Evolutionary conservation across 2,329 filamentous ascomycete species (phyloP).

Genomic region (Neurospora sp.): DNA sequence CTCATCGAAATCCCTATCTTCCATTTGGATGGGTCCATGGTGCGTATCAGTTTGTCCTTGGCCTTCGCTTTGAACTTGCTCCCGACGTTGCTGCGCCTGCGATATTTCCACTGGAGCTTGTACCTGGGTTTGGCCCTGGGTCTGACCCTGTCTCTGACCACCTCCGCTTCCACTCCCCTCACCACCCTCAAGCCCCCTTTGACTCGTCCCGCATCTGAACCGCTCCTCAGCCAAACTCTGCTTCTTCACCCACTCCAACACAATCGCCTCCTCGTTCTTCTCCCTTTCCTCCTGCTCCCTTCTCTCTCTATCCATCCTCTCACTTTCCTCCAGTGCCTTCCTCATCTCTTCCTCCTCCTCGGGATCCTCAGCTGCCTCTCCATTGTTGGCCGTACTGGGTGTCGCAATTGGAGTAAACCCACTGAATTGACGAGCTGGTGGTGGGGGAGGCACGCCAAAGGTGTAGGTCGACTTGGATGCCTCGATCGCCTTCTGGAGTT

Average conservation of each 20-base stretch:
- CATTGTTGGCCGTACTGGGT: background rate
- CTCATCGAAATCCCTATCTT: slow-evolving; percentile 39
- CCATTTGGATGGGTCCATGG: slow-evolving; percentile 8
- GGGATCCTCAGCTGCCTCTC: slow-evolving; percentile 17
- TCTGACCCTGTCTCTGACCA: background rate
- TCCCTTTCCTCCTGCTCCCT: slow-evolving; percentile 33
- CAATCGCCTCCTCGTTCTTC: slow-evolving; percentile 58
- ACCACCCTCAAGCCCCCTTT: background rate
- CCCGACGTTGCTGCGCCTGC: background rate
- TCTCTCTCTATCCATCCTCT: slow-evolving; percentile 33
- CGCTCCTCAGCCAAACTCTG: slow-evolving; percentile 65
- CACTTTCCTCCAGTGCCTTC: slow-evolving; percentile 37
- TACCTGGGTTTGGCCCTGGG: background rate
- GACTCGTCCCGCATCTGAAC: slow-evolving; percentile 23
- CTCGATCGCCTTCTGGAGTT: slow-evolving; percentile 31
- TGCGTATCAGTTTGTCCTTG: slow-evolving; percentile 21
- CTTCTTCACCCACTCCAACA: slow-evolving; percentile 68
- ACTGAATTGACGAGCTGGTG: background rate
- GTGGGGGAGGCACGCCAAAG: background rate
- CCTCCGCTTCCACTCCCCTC: slow-evolving; percentile 23
- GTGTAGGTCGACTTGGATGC: slow-evolving; percentile 15
- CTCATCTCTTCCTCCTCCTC: slow-evolving; percentile 35
- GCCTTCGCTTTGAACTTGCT: background rate
- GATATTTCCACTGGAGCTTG: background rate
- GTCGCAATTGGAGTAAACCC: background rate